A percentile compares a stretch with the other conserved stretches of the same genome.
phyloP scores from a whole-genome alignment of 768 basidiomycete species.

The Paxillus ammoniavirescens region DNA sequence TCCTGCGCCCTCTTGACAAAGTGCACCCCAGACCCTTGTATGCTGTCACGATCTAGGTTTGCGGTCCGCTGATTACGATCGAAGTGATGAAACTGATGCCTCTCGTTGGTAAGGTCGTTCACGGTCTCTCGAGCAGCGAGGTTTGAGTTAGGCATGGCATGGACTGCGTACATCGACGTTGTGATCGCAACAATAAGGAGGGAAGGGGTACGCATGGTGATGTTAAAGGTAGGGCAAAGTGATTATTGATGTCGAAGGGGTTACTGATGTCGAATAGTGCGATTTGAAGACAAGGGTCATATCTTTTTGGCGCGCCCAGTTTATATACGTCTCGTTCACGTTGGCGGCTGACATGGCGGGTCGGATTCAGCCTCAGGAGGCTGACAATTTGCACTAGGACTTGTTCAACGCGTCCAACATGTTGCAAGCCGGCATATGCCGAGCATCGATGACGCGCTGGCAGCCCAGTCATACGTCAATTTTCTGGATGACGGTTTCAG shows the following conservation, averaged over 20 bases:
- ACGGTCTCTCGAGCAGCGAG: conserved; percentile 15
- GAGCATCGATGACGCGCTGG: no score
- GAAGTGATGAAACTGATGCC: conserved; percentile 27
- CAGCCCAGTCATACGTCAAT: no score
- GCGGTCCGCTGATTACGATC: conserved; percentile 29
- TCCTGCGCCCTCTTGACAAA: background rate
- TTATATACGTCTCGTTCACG: conserved; percentile 14
- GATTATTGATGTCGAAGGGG: background rate
- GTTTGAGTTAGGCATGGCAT: conserved; percentile 25
- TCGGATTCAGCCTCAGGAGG: conserved; percentile 7
- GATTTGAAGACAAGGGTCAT: background rate
- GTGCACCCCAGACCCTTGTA: background rate
- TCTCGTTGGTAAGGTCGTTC: conserved; percentile 18
- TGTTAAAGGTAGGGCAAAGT: conserved; percentile 15
- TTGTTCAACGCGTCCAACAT: background rate
- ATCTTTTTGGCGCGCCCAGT: background rate
- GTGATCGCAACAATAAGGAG: conserved; percentile 25
- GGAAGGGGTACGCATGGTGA: conserved; percentile 25
- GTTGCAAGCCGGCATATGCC: no score
- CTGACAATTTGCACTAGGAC: conserved; percentile 9
- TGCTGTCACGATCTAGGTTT: conserved; percentile 9
- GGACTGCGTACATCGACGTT: conserved; percentile 13
- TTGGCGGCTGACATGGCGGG: conserved; percentile 21
- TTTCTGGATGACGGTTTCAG: no score
- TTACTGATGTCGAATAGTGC: background rate